Evolutionary conservation across 331 rosid species (phyloP).

Genomic region (Rosa hybrid): DNA sequence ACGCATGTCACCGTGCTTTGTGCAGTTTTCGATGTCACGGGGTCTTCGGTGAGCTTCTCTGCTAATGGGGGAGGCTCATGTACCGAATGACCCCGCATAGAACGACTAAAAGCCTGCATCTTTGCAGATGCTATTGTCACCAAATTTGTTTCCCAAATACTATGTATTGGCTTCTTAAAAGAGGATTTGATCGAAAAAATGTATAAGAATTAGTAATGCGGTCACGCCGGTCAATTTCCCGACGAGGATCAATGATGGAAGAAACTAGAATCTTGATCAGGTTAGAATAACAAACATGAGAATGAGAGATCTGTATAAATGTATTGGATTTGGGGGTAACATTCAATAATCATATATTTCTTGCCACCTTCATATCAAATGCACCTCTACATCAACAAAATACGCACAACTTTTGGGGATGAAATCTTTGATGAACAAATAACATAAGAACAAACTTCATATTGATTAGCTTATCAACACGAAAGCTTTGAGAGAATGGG

Average conservation of each 20-base stretch:
- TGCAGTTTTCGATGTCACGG: slow-evolving; percentile 53
- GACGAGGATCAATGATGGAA: slow-evolving; percentile 4
- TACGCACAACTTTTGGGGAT: background rate
- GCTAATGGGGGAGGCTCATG: slow-evolving; percentile 40
- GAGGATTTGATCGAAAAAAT: background rate
- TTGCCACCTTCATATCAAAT: slow-evolving; percentile 8
- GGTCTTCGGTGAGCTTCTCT: slow-evolving; percentile 69
- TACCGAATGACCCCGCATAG: slow-evolving; percentile 53
- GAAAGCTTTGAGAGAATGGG: slow-evolving; percentile 1
- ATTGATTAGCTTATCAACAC: background rate
- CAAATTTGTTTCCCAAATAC: background rate
- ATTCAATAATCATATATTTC: slow-evolving; percentile 1
- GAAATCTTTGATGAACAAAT: background rate
- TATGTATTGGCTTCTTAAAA: background rate
- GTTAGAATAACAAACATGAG: background rate
- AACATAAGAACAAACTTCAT: background rate
- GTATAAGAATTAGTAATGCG: background rate
- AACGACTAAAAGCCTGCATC: slow-evolving; percentile 52
- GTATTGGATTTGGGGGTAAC: background rate
- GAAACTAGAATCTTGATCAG: background rate
- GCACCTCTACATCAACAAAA: slow-evolving; percentile 11
- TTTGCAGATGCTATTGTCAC: background rate
- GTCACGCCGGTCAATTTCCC: background rate
- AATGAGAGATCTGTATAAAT: background rate
- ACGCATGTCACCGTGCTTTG: slow-evolving; percentile 75